A percentile compares a stretch with the other conserved stretches of the same genome.
Evolutionary conservation across 495 filamentous ascomycete genomes (phyloP).

Genomic region (Hamigera avellanea): DNA sequence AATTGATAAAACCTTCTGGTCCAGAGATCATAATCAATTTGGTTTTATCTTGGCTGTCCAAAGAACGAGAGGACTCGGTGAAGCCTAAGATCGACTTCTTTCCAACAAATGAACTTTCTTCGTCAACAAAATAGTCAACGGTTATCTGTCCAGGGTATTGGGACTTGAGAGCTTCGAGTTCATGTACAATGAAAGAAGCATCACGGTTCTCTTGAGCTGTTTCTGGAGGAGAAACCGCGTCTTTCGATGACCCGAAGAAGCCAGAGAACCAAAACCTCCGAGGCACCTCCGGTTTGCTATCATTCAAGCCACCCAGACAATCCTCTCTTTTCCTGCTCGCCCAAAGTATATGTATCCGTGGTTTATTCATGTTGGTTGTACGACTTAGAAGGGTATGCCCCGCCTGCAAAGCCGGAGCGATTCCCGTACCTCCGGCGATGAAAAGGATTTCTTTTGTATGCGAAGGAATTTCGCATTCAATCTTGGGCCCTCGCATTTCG

Average conservation of each 20-base stretch:
- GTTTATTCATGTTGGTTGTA: slow-evolving; percentile 11
- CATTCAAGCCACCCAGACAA: slow-evolving; percentile 35
- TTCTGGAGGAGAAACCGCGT: not conserved
- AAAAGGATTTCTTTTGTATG: slow-evolving; percentile 56
- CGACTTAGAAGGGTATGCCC: slow-evolving; percentile 44
- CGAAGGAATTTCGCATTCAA: slow-evolving; percentile 52
- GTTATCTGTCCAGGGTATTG: slow-evolving; percentile 42
- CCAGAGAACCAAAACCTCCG: slow-evolving; percentile 22
- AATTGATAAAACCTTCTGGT: slow-evolving; percentile 76
- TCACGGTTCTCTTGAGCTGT: not conserved
- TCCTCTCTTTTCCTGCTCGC: slow-evolving; percentile 50
- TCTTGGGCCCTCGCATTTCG: slow-evolving; percentile 65
- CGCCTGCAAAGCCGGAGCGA: slow-evolving; percentile 80
- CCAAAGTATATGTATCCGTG: slow-evolving; percentile 54
- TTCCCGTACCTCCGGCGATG: slow-evolving; percentile 86
- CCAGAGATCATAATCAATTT: slow-evolving; percentile 73
- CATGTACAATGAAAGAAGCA: slow-evolving; percentile 39
- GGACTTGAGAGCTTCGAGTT: slow-evolving; percentile 47
- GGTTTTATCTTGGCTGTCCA: slow-evolving; percentile 15
- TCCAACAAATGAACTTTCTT: slow-evolving; percentile 54
- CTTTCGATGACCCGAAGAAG: slow-evolving; percentile 11
- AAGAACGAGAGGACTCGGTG: slow-evolving; percentile 12
- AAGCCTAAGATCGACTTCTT: slow-evolving; percentile 32
- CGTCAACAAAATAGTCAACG: slow-evolving; percentile 69
- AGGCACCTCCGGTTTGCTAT: slow-evolving; percentile 11